Evolutionary conservation across 75 land plant species (phyloP).

Genomic region (Ceratopteris richardii): DNA sequence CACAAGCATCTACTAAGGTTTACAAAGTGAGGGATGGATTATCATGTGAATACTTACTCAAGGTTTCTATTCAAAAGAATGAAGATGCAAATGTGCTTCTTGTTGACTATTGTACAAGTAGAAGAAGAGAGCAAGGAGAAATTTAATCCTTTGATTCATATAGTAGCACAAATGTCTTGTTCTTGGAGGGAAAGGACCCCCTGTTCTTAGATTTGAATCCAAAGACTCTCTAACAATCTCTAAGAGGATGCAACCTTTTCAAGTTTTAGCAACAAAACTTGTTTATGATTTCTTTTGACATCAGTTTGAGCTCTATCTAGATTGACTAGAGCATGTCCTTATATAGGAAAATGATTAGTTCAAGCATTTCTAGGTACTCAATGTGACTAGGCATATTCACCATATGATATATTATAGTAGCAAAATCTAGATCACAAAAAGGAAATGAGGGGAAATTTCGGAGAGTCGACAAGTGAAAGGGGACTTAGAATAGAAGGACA

Average conservation of each 20-base stretch:
- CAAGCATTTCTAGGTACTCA: no score
- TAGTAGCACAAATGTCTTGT: constrained; percentile 71
- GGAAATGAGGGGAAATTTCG: no score
- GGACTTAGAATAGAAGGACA: no score
- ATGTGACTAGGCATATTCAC: no score
- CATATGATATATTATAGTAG: no score
- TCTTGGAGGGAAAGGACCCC: constrained; percentile 53
- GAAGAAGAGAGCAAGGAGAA: constrained; percentile 80
- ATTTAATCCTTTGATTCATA: constrained; percentile 70
- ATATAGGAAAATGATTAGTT: no score
- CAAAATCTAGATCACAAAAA: no score
- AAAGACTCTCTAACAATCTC: constrained; percentile 33
- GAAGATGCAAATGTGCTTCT: constrained; percentile 61
- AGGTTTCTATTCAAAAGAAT: no score
- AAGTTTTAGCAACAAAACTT: constrained; percentile 71
- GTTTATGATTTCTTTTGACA: no score
- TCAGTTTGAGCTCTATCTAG: no score
- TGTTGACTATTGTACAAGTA: constrained; percentile 96
- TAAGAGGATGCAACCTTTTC: constrained; percentile 70
- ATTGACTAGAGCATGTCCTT: no score
- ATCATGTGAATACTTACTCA: neutral
- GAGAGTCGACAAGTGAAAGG: no score
- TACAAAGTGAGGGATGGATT: neutral
- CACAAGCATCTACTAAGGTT: constrained; percentile 85
- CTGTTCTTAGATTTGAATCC: constrained; percentile 79